Conservation (phyloP, 2,329 filamentous ascomycete species). For the Colletotrichum camelliae region DNA sequence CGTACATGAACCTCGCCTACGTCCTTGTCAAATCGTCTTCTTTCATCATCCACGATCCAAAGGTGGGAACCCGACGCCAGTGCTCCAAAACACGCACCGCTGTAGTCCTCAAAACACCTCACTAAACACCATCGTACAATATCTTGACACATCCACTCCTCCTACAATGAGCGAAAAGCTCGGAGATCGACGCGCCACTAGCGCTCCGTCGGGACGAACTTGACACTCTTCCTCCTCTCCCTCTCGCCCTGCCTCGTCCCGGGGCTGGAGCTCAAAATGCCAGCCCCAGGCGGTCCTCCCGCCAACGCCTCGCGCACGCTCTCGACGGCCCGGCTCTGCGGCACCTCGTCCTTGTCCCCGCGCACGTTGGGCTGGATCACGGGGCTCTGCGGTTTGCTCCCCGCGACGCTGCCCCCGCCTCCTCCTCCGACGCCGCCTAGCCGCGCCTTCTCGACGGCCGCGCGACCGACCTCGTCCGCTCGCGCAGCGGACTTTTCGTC, state of each 20-base stretch:
- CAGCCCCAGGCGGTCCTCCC: constrained; percentile 22
- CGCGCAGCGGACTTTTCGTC: constrained; percentile 49
- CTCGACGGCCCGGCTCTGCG: constrained; percentile 65
- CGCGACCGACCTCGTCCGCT: constrained; percentile 58
- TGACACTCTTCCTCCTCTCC: constrained; percentile 69
- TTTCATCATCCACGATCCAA: neutral
- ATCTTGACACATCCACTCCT: neutral
- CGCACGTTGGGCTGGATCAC: constrained; percentile 33
- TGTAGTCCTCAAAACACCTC: neutral
- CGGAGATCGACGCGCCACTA: constrained; percentile 9
- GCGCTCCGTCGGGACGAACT: constrained; percentile 56
- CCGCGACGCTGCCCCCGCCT: neutral
- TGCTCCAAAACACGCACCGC: neutral
- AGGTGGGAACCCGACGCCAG: neutral
- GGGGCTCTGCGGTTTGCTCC: constrained; percentile 32
- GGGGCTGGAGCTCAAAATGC: constrained; percentile 57
- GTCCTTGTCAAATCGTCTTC: neutral
- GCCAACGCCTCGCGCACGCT: constrained; percentile 60
- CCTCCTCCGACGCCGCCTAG: constrained; percentile 20
- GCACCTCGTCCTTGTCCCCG: constrained; percentile 59
- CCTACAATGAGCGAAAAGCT: neutral
- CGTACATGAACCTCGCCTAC: neutral
- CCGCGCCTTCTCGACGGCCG: constrained; percentile 47
- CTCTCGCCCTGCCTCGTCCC: constrained; percentile 46
- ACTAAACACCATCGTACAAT: neutral